Base-by-base conservation (phyloP, 768 basidiomycete species). In the Auricularia sp. region DNA sequence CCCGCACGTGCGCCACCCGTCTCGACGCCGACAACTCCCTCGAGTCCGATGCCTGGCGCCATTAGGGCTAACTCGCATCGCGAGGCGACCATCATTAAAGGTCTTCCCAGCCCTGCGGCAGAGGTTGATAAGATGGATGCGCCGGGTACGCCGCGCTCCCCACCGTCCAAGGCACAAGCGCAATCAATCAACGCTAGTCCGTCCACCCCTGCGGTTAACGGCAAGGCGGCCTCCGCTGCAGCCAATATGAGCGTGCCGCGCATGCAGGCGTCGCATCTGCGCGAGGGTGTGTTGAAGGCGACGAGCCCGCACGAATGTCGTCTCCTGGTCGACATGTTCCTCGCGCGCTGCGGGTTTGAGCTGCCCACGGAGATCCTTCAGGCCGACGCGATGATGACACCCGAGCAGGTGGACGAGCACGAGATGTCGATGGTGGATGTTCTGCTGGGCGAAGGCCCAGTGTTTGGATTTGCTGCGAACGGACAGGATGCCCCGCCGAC, bases 261-360 rank as follows among this genome's bases (percentile, higher is more conserved):
- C 23, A 14, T 59, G 56, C 56, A 59, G 56, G 56, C 86, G 33
- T 76, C 78, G 11, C 87, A 91, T 61, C 82, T 96, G 76, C 85
- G 88, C 36, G 79, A 80, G 21, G 77, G 90, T 64, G 74, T 95
- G 18, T 74, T 81, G 8, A 82, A 77, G 61, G 91, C 93, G 14
- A 87, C 87, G 1, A 85, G 81, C 53, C 88, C 83, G 58, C 85
- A 87, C 66, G 93, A 96, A 77, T 93, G 92, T 71, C 88, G 90
- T 61, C 77, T 94, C 53, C 85, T 95, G 64, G 80, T 93, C 35
- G 87, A 91, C 67, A 89, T 92, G 79, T 88, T 90, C 76, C 77
- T 96, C 65, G 80, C 84, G 12, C 85, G 84, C 67, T 80, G 80
- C 62, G 84, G 84, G 18, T 79, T 80, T 72, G 56, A 68, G 77